These are phyloP conservation scores for Gastrodia elata DNA, from an alignment of 106 monocot species.

Conservation along the genomic window DNA sequence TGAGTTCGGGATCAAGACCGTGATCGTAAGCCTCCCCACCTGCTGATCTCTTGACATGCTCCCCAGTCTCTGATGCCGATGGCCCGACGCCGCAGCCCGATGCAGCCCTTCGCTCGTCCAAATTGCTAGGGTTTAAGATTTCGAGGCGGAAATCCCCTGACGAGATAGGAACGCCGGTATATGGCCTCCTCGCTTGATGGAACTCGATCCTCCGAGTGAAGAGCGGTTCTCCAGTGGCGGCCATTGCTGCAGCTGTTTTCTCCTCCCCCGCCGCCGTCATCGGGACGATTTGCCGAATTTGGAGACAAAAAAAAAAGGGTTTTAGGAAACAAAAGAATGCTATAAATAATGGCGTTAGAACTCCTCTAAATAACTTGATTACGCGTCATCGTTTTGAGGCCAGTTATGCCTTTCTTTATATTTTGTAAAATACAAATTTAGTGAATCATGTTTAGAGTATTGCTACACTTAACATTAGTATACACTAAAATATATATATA, in stretches of 20 bases:
- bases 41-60: slow-evolving; percentile 28
- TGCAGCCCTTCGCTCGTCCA: background rate
- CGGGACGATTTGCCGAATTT: background rate
- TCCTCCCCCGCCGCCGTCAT: slow-evolving; percentile 8
- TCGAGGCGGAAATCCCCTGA: slow-evolving; percentile 40
- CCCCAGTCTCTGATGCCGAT: background rate
- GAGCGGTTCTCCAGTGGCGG: slow-evolving; percentile 19
- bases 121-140: slow-evolving; percentile 45
- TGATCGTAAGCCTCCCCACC: slow-evolving; percentile 28
- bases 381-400: too few species aligned
- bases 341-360: too few species aligned
- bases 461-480: too few species aligned
- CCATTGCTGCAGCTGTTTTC: slow-evolving; percentile 8
- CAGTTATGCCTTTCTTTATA: too few species aligned
- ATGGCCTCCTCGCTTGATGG: slow-evolving; percentile 41
- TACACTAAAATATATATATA: too few species aligned
- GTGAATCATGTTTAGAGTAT: too few species aligned
- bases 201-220: slow-evolving; percentile 65
- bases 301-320: background rate
- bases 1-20: slow-evolving; percentile 71
- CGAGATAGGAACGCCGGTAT: slow-evolving; percentile 9
- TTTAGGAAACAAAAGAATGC: too few species aligned
- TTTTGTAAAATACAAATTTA: too few species aligned
- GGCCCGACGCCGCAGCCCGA: background rate
- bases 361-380: too few species aligned